phyloP scores from a whole-genome alignment of 2,329 filamentous ascomycete species.

The Phyllosticta citribraziliensis region DNA sequence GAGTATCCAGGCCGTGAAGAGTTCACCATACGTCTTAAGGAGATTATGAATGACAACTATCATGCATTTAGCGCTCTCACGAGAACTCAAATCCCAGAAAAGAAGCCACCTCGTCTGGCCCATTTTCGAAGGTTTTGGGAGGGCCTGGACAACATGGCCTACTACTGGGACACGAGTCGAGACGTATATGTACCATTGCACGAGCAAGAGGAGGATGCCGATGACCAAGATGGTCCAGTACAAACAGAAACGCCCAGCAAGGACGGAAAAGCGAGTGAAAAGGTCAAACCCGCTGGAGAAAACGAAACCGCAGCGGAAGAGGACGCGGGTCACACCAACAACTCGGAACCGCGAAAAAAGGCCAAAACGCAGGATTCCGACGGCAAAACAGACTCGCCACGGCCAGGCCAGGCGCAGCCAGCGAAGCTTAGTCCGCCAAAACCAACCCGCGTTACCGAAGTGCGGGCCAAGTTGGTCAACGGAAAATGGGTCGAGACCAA shows the following conservation, averaged over 20 bases:
- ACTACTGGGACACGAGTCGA: slow-evolving; percentile 52
- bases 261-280: neutral
- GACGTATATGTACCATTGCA: slow-evolving; percentile 43
- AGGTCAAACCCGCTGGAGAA: slow-evolving; percentile 16
- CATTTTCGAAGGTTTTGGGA: slow-evolving; percentile 53
- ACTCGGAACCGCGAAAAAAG: neutral
- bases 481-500: slow-evolving; percentile 16
- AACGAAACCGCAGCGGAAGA: neutral
- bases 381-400: neutral
- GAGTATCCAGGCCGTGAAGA: slow-evolving; percentile 38
- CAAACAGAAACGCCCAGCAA: neutral
- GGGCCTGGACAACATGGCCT: slow-evolving; percentile 47
- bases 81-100: slow-evolving; percentile 34
- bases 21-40: slow-evolving; percentile 39
- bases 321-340: neutral
- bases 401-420: slow-evolving; percentile 11
- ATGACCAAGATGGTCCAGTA: neutral
- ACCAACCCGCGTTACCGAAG: slow-evolving; percentile 14
- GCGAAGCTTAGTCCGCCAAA: neutral
- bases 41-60: slow-evolving; percentile 46
- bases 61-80: slow-evolving; percentile 48
- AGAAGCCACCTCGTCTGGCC: slow-evolving; percentile 40
- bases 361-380: slow-evolving; percentile 12
- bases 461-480: slow-evolving; percentile 17
- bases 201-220: neutral